Base-by-base conservation (phyloP, 192 early-diverging fungal genomes). In the Umbelopsis ramanniana region DNA sequence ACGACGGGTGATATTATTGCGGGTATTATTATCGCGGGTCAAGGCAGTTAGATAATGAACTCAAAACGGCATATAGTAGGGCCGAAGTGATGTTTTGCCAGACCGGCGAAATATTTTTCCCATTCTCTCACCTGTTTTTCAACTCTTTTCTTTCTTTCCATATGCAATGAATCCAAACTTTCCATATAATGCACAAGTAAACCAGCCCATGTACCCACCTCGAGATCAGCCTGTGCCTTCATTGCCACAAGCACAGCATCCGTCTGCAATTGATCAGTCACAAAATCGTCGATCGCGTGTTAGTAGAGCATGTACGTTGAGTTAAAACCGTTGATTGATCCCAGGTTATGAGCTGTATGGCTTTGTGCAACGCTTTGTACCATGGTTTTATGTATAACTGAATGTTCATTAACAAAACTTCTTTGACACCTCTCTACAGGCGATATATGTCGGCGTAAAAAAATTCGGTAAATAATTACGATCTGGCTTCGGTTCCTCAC, bases 401-500 rank as follows among this genome's bases (percentile, higher is more conserved):
- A 29, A 29, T 29, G 29, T 2, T 43, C 11, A 43, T 43, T 43
- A 43, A 43, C 14, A 63, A 26, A 37, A 19, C 12, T 63, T 29
- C n/a, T 37, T 35, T 38, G 15, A 19, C 48, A 17, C 11, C 15
- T 19, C 17, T 52, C 23, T 67, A 46, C 54, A 79, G 77, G 77
- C 43, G 77, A 79, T 74, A 68, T 67, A 15, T 79, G 77, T 68
- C 60, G 77, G 45, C 69, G 70, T 19, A 79, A 79, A 52, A 79
- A 79, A 26, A 79, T 79, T 33, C 74, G 71, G 77, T 79, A 72
- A 55, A 52, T 43, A 43, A 43, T 2, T 2, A 2, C 40, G 40
- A 43, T 43, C 40, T 12, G 40, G 6, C 40, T 43, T 43, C 11
- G 6, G 6, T 11, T 12, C 40, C 40, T 43, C 11, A 43, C 11